Evolutionary conservation across 768 basidiomycete genomes (phyloP).

Genomic region (Porphyrellus cyaneotinctus): DNA sequence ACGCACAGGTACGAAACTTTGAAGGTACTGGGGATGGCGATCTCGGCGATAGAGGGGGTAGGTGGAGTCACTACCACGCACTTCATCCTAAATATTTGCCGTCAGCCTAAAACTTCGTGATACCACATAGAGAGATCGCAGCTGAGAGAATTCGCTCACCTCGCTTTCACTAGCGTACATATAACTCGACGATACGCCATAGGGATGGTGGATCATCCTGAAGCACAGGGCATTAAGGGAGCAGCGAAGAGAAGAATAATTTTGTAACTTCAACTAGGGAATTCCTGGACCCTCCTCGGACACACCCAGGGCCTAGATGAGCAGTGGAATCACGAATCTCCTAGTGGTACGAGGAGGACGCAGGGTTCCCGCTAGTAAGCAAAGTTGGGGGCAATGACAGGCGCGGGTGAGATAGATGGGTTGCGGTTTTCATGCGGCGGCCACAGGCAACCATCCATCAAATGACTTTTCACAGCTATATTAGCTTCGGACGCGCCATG

Average conservation of each 20-base stretch:
- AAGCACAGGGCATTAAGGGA: constrained; percentile 16
- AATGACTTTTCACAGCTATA: constrained; percentile 8
- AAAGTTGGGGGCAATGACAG: background rate
- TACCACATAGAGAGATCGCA: background rate
- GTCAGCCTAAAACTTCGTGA: background rate
- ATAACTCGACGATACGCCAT: constrained; percentile 26
- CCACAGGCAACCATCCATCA: background rate
- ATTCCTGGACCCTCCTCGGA: background rate
- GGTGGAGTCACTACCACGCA: background rate
- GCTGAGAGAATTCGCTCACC: constrained; percentile 8
- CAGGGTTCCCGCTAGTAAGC: background rate
- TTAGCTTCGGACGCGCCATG: too few species aligned
- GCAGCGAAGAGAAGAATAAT: constrained; percentile 1
- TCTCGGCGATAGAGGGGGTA: background rate
- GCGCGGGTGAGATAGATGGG: constrained; percentile 1
- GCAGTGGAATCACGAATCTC: constrained; percentile 4
- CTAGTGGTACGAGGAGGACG: background rate
- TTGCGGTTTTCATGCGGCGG: background rate
- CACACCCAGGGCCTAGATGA: background rate
- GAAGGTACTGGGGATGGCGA: constrained; percentile 18
- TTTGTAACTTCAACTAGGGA: background rate
- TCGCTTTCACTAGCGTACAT: constrained; percentile 23
- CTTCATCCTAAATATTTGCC: constrained; percentile 10
- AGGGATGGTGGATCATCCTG: constrained; percentile 31
- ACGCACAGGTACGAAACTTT: constrained; percentile 29